These are phyloP conservation scores for Phaseolus coccineus DNA, from an alignment of 331 rosid genomes.

Conservation along the genomic window DNA sequence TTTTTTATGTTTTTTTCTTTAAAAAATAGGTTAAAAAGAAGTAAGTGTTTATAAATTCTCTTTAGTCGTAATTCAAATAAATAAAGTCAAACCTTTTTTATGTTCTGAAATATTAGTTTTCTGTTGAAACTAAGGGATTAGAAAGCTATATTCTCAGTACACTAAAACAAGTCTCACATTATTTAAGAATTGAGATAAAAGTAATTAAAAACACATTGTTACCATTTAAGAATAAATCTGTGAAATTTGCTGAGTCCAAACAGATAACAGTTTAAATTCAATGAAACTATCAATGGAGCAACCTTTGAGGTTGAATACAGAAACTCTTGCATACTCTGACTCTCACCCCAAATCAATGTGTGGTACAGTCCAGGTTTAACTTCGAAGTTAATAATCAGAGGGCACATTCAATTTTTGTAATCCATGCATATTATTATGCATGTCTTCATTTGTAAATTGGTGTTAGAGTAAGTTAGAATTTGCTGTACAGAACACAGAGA, in stretches of 20 bases:
- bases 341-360: conserved; percentile 22
- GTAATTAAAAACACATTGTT: too few relatives aligned
- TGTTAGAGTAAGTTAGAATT: conserved; percentile 42
- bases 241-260: neutral
- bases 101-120: too few relatives aligned
- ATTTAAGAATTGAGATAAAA: neutral
- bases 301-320: neutral
- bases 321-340: conserved; percentile 46
- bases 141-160: too few relatives aligned
- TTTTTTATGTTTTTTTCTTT: neutral
- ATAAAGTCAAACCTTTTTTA: neutral
- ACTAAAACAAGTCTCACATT: neutral
- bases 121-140: too few relatives aligned
- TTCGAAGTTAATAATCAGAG: conserved; percentile 7
- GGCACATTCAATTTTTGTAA: conserved; percentile 39
- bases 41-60: neutral
- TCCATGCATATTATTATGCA: conserved; percentile 30
- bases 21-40: neutral
- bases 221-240: neutral
- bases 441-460: conserved; percentile 30
- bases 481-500: conserved; percentile 33
- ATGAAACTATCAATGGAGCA: neutral
- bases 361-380: conserved; percentile 31
- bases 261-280: neutral
- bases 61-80: neutral